Evolutionary conservation across 345 rosid genomes (phyloP), one percentile per base, ranked within the genome.

Genomic region (Ricinus communis): DNA sequence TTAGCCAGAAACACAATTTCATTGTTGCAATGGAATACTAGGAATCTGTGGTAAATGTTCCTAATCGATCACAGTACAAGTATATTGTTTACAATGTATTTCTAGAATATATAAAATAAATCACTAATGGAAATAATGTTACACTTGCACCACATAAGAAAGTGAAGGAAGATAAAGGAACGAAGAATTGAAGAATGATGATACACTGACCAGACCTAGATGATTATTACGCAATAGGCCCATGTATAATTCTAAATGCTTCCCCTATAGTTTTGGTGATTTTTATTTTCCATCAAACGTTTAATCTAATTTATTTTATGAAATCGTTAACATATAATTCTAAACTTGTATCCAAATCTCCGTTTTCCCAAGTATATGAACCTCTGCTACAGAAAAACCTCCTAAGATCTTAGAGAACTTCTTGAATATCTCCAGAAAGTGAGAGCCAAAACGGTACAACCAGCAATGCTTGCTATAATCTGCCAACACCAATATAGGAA

Each of bases 341-440:
- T 36, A 21, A 63, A 41, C 19, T 41, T 5, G 21, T 63, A 8
- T 24, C 0, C 36, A 63, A 24, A 41, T 45, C 53, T 6, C 8
- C 31, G 19, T 5, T 21, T n/a, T 36, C 22, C 30, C 22, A 13
- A 38, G 36, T 57, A 57, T 51, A 33, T 31, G 45, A 14, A 70
- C 18, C 43, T 54, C 52, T 11, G 47, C 30, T 14, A 33, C 16
- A 30, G 14, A 60, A 47, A 45, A 43, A 49, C 46, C 59, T 71
- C 72, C 69, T 72, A 77, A 4, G 81, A 66, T 62, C 77, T 83
- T 41, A 31, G 10, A 57, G 66, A 50, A 12, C 84, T 78, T 77
- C 87, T 77, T 50, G 97, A 87, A 60, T 74, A 75, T 85, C 87
- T 88, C 93, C 94, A 88, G 43, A 88, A 76, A 75, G 83, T 54